Percentiles rank a stretch among this genome's conserved stretches.
phyloP scores from a whole-genome alignment of 805 yeast species.

The Zygosaccharomyces gambellarensis region DNA sequence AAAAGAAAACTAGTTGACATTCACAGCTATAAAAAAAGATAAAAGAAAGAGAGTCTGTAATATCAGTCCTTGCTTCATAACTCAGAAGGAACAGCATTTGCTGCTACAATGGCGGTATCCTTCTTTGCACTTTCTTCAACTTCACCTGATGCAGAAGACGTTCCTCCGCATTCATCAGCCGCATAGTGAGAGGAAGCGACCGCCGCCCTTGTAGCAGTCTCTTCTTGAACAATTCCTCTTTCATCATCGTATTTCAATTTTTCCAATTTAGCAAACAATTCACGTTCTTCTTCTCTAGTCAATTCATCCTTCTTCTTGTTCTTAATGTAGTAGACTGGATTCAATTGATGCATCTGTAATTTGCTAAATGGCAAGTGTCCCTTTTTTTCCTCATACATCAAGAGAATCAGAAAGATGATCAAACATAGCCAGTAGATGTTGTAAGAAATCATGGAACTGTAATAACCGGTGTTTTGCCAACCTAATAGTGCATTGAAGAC shows the following conservation, averaged over 20 bases:
- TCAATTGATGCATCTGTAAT: conserved; percentile 46
- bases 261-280: conserved; percentile 45
- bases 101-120: not conserved
- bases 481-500: conserved; percentile 90
- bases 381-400: conserved; percentile 77
- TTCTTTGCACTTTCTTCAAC: not conserved
- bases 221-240: conserved; percentile 26
- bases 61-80: not conserved
- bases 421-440: conserved; percentile 81
- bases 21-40: too few species aligned
- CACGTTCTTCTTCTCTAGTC: conserved; percentile 47
- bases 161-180: not conserved
- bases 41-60: too few species aligned
- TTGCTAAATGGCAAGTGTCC: conserved; percentile 76
- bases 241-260: conserved; percentile 35
- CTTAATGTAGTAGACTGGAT: conserved; percentile 71
- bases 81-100: not conserved
- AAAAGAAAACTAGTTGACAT: too few species aligned
- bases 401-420: conserved; percentile 48
- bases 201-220: not conserved
- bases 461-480: conserved; percentile 96
- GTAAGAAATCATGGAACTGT: conserved; percentile 86
- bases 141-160: not conserved
- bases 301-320: conserved; percentile 59
- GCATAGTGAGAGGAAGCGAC: not conserved